A percentile compares a stretch with the other conserved stretches of the same genome.
phyloP scores from a whole-genome alignment of 1,139 yeast species.

The Spencermartinsiella ligniputridi region DNA sequence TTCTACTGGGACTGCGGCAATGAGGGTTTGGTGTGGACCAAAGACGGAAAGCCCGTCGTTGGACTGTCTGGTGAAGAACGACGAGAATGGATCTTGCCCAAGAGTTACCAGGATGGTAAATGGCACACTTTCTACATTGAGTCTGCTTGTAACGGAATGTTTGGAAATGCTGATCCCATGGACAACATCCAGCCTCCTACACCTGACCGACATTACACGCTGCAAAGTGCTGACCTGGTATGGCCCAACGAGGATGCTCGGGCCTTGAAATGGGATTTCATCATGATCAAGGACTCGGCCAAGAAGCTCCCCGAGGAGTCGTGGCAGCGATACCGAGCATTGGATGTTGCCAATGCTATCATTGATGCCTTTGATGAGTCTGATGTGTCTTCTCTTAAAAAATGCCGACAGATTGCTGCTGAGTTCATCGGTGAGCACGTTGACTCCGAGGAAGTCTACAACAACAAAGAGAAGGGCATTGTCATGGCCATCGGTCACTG shows the following conservation, averaged over 20 bases:
- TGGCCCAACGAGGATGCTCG: conserved; percentile 82
- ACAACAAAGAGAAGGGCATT: conserved; percentile 27
- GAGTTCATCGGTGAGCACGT: conserved; percentile 59
- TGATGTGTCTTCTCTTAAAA: conserved; percentile 42
- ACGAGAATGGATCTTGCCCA: conserved; percentile 69
- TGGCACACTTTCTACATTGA: conserved; percentile 68
- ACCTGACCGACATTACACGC: conserved; percentile 62
- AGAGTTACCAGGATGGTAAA: conserved; percentile 42
- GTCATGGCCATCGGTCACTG: conserved; percentile 87
- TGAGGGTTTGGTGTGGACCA: conserved; percentile 76
- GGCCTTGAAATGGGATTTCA: conserved; percentile 70
- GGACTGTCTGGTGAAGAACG: conserved; percentile 89
- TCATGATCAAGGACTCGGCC: conserved; percentile 86
- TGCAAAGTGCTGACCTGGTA: conserved; percentile 72
- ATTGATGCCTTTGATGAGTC: conserved; percentile 70
- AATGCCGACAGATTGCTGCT: conserved; percentile 65
- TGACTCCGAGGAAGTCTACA: conserved; percentile 60
- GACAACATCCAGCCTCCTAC: conserved; percentile 53
- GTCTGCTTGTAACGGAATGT: conserved; percentile 93
- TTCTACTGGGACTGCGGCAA: conserved; percentile 85
- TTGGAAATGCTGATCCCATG: conserved; percentile 61
- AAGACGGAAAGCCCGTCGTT: conserved; percentile 64
- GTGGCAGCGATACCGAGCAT: conserved; percentile 82
- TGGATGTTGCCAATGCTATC: conserved; percentile 69
- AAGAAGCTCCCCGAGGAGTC: conserved; percentile 68